Conservation (phyloP, 2,329 filamentous ascomycete species). For the Tympanopsis confertula region DNA sequence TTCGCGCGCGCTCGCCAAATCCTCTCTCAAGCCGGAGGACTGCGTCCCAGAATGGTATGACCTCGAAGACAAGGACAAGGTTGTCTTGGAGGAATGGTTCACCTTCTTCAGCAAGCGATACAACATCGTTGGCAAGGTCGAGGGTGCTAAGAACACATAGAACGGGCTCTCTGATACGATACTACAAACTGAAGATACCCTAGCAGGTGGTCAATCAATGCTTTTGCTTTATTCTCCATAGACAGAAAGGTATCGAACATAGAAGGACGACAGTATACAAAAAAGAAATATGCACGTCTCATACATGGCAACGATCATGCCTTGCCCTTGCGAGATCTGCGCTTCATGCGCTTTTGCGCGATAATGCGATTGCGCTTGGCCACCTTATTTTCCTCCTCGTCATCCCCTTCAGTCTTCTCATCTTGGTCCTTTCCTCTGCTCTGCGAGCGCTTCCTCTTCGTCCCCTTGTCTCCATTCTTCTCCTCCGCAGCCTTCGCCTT, state of each 20-base stretch:
- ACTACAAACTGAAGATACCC: too few species aligned
- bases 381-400: slow-evolving; percentile 18
- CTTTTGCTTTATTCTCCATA: too few species aligned
- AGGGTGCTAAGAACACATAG: slow-evolving; percentile 40
- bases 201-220: too few species aligned
- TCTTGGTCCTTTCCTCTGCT: slow-evolving; percentile 9
- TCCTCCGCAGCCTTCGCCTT: neutral
- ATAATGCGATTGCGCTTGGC: slow-evolving; percentile 63
- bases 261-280: too few species aligned
- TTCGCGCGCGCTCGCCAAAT: slow-evolving; percentile 78
- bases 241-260: too few species aligned
- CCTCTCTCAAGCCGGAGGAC: slow-evolving; percentile 76
- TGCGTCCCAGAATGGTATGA: slow-evolving; percentile 74
- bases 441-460: slow-evolving; percentile 6
- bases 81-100: slow-evolving; percentile 78
- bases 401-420: slow-evolving; percentile 10
- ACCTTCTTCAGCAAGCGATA: slow-evolving; percentile 96
- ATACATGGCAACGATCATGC: neutral
- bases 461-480: slow-evolving; percentile 3
- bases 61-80: slow-evolving; percentile 74
- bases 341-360: slow-evolving; percentile 69
- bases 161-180: too few species aligned
- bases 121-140: slow-evolving; percentile 67
- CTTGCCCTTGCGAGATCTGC: slow-evolving; percentile 28
- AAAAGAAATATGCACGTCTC: too few species aligned